Conservation (phyloP, 2,329 filamentous ascomycete species). For the Claviceps digitariae region DNA sequence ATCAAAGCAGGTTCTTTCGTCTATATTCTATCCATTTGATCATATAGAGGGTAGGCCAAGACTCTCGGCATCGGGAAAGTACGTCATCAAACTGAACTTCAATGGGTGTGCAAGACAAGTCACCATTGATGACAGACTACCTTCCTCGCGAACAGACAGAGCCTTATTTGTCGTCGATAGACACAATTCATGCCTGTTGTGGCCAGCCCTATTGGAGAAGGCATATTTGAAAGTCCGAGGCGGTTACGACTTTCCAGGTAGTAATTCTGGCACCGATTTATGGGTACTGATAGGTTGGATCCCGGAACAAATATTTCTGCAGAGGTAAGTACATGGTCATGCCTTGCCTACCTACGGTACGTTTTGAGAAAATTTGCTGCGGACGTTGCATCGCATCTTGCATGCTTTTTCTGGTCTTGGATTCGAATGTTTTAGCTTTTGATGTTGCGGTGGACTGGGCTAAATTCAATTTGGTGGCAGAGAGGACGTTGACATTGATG, state of each 20-base stretch:
- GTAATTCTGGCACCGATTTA: conserved; percentile 90
- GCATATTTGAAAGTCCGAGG: conserved; percentile 91
- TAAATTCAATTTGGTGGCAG: conserved; percentile 22
- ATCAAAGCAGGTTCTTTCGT: conserved; percentile 46
- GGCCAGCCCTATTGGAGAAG: conserved; percentile 90
- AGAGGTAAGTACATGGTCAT: conserved; percentile 36
- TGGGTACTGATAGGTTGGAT: conserved; percentile 94
- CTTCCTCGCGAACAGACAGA: conserved; percentile 58
- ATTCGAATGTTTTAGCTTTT: background rate
- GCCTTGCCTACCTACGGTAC: background rate
- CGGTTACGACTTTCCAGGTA: conserved; percentile 94
- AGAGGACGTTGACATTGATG: conserved; percentile 62
- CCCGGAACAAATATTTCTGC: conserved; percentile 85
- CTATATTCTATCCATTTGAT: conserved; percentile 66
- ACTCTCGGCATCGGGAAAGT: conserved; percentile 70
- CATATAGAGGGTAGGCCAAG: conserved; percentile 39
- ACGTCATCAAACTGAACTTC: conserved; percentile 85
- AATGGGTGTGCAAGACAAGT: conserved; percentile 87
- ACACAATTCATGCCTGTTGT: conserved; percentile 66
- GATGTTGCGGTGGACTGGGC: background rate
- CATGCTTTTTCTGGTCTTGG: background rate
- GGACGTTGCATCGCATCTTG: background rate
- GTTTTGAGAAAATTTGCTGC: background rate
- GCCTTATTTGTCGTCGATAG: conserved; percentile 80
- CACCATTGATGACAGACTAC: conserved; percentile 77